phyloP scores from a whole-genome alignment of 306 rosid species.

The Oxytropis ochrocephala region DNA sequence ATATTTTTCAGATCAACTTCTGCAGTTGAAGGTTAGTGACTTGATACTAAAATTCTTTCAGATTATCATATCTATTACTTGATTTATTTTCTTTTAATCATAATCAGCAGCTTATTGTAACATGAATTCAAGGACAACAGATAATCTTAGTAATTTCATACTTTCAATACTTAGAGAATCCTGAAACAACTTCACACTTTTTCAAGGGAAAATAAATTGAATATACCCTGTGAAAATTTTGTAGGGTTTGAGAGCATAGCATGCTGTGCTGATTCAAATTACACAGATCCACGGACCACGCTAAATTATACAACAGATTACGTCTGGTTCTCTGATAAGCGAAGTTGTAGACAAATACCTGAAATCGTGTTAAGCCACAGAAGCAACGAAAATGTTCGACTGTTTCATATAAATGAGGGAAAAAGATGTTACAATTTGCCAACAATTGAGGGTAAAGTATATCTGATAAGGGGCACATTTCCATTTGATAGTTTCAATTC shows the following conservation, averaged over 20 bases:
- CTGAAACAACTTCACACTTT: background rate
- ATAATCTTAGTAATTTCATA: conserved; percentile 7
- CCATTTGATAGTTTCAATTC: conserved; percentile 24
- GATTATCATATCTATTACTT: conserved; percentile 1
- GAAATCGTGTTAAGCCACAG: conserved; percentile 3
- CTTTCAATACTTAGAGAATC: conserved; percentile 1
- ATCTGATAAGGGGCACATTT: conserved; percentile 67
- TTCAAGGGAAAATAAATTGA: background rate
- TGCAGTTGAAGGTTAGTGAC: conserved; percentile 66
- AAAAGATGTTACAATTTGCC: conserved; percentile 66
- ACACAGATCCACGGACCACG: conserved; percentile 37
- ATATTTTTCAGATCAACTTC: conserved; percentile 45
- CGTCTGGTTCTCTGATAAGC: conserved; percentile 42
- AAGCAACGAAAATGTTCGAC: conserved; percentile 30
- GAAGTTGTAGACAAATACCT: conserved; percentile 36
- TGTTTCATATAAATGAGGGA: conserved; percentile 37
- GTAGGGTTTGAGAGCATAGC: conserved; percentile 75
- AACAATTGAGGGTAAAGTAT: conserved; percentile 43
- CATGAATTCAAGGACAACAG: conserved; percentile 12
- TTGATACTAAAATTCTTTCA: conserved; percentile 1
- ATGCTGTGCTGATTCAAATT: conserved; percentile 61
- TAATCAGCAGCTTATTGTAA: background rate
- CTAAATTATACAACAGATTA: conserved; percentile 58
- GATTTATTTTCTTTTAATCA: background rate
- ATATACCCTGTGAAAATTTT: conserved; percentile 7